These are phyloP conservation scores for Coleophoma cylindrospora DNA, from an alignment of 2,329 filamentous ascomycete genomes.

Conservation along the genomic window DNA sequence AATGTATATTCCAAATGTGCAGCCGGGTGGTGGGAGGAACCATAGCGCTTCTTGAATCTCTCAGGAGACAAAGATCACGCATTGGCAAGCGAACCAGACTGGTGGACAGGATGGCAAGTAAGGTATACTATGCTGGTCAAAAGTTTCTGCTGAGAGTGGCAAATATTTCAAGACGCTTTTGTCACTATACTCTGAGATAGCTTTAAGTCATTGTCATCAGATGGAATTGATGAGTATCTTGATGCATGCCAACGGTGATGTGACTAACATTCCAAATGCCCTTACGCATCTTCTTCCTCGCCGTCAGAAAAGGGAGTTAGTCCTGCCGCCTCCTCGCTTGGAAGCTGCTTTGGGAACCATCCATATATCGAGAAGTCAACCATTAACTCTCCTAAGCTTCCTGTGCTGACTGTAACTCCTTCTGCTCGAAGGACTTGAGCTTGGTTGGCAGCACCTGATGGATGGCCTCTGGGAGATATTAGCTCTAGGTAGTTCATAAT, in stretches of 20 bases:
- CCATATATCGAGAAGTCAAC: constrained; percentile 29
- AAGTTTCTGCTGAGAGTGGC: too few relatives aligned
- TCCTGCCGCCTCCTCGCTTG: neutral
- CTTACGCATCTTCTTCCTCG: neutral
- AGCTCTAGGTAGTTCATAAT: neutral
- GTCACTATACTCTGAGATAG: neutral
- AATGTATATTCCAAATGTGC: constrained; percentile 20
- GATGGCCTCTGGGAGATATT: constrained; percentile 19
- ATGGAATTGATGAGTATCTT: constrained; percentile 5
- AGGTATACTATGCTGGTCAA: too few relatives aligned
- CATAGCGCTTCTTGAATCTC: constrained; percentile 20
- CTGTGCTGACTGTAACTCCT: constrained; percentile 27
- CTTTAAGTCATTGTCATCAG: constrained; percentile 14
- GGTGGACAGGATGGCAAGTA: constrained; percentile 14
- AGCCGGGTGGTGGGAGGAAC: constrained; percentile 24
- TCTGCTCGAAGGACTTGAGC: constrained; percentile 28
- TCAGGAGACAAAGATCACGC: constrained; percentile 10
- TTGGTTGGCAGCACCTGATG: constrained; percentile 28
- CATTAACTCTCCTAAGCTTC: constrained; percentile 26
- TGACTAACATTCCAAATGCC: constrained; percentile 9
- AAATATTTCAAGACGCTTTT: too few relatives aligned
- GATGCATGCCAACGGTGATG: constrained; percentile 16
- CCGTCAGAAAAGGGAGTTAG: neutral
- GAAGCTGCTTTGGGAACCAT: constrained; percentile 34
- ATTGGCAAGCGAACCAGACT: constrained; percentile 23